Evolutionary conservation across 306 rosid species (phyloP).

Genomic region (Adenanthera pavonina): DNA sequence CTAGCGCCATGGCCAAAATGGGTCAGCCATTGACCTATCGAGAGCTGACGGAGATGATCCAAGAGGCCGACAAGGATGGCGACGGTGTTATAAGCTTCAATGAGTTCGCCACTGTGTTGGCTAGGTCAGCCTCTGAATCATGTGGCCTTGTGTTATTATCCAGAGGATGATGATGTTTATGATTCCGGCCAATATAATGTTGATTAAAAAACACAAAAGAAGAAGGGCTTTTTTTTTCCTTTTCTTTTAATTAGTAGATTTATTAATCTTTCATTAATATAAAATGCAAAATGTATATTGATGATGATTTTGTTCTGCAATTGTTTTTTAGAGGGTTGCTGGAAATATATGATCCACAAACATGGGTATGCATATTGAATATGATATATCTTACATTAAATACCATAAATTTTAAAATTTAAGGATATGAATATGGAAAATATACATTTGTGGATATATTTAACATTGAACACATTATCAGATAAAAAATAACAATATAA

Average conservation of each 20-base stretch:
- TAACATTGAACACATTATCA: too few species aligned
- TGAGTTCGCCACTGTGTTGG: slow-evolving; percentile 58
- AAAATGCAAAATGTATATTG: not conserved
- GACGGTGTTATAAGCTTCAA: slow-evolving; percentile 67
- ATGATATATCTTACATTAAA: too few species aligned
- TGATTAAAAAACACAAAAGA: too few species aligned
- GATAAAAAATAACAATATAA: too few species aligned
- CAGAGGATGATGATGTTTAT: not conserved
- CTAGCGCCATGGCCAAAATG: slow-evolving; percentile 62
- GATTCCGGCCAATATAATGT: not conserved
- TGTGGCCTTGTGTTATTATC: slow-evolving; percentile 53
- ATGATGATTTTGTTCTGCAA: not conserved
- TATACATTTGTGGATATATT: too few species aligned
- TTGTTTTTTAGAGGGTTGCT: not conserved
- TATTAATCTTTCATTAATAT: not conserved
- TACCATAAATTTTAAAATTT: too few species aligned
- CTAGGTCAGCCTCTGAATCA: slow-evolving; percentile 49
- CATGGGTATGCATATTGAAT: too few species aligned
- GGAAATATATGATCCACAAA: too few species aligned
- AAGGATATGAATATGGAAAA: too few species aligned
- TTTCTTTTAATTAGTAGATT: not conserved
- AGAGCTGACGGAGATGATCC: slow-evolving; percentile 60
- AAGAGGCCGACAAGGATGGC: slow-evolving; percentile 61
- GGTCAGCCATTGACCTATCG: slow-evolving; percentile 59
- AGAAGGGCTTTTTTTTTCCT: too few species aligned